Evolutionary conservation across 257 asterid genomes (phyloP).

Genomic region (Echites panduratus): DNA sequence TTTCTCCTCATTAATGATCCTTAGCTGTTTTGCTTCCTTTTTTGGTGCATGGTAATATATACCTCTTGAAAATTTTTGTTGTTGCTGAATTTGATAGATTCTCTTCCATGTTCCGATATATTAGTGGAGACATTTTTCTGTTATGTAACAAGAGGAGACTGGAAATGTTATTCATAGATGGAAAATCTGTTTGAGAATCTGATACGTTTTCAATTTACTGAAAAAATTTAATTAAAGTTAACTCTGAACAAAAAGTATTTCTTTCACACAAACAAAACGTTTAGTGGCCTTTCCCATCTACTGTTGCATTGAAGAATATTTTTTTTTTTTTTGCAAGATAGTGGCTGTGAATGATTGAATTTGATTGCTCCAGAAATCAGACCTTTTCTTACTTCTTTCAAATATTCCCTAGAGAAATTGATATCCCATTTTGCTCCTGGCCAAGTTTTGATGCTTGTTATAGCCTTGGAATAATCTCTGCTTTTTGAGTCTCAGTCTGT

Average conservation of each 20-base stretch:
- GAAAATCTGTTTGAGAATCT: not conserved
- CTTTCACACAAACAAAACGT: no score
- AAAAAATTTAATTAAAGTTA: no score
- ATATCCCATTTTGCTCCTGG: not conserved
- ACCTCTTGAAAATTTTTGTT: not conserved
- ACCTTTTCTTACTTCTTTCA: not conserved
- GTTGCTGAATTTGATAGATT: not conserved
- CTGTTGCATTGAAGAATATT: not conserved
- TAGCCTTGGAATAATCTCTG: not conserved
- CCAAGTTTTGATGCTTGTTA: not conserved
- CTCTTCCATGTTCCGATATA: not conserved
- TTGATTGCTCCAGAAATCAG: not conserved
- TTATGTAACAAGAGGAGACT: not conserved
- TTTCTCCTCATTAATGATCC: not conserved
- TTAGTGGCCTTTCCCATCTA: not conserved
- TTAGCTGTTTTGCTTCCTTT: not conserved
- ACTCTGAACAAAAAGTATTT: no score
- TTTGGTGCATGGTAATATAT: not conserved
- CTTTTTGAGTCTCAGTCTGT: not conserved
- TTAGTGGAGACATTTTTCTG: not conserved
- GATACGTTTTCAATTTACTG: not conserved
- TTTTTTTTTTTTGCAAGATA: no score
- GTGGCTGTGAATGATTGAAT: not conserved
- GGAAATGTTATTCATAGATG: not conserved
- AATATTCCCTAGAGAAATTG: not conserved